phyloP scores from a whole-genome alignment of 768 basidiomycete genomes.

The Lactifluus volemus region DNA sequence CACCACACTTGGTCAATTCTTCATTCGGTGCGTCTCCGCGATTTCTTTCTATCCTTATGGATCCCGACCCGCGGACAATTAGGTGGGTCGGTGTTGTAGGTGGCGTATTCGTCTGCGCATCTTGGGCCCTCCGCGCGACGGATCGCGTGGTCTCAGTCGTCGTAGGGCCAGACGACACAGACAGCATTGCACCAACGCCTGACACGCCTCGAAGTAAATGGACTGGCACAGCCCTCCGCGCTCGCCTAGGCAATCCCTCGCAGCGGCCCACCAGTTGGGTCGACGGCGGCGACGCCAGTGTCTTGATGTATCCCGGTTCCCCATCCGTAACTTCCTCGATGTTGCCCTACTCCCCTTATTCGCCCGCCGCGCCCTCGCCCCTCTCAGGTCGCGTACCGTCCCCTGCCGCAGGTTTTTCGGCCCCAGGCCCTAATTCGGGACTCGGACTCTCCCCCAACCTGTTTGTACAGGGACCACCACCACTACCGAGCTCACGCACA shows the following conservation, averaged over 20 bases:
- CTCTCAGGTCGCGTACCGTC: slow-evolving; percentile 1
- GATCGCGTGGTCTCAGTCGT: slow-evolving; percentile 45
- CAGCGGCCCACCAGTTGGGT: slow-evolving; percentile 33
- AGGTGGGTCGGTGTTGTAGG: slow-evolving; percentile 89
- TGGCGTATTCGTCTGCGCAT: slow-evolving; percentile 69
- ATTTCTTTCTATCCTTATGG: not conserved
- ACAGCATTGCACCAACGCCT: slow-evolving; percentile 59
- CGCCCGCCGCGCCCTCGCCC: not conserved
- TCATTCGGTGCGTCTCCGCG: slow-evolving; percentile 46
- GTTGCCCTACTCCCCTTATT: slow-evolving; percentile 29
- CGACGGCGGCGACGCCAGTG: slow-evolving; percentile 35
- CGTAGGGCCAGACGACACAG: slow-evolving; percentile 56
- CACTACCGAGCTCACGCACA: slow-evolving; percentile 6
- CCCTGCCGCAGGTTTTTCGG: not conserved
- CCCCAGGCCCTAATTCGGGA: slow-evolving; percentile 6
- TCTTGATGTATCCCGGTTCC: slow-evolving; percentile 31
- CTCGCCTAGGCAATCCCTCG: slow-evolving; percentile 34
- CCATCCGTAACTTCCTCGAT: slow-evolving; percentile 25
- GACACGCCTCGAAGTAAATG: slow-evolving; percentile 55
- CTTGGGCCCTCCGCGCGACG: slow-evolving; percentile 39
- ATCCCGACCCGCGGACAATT: not conserved
- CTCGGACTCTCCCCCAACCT: slow-evolving; percentile 9
- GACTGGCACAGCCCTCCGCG: slow-evolving; percentile 54
- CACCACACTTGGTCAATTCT: slow-evolving; percentile 66
- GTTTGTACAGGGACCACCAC: not conserved